Evolutionary conservation across 139 green algal genomes (phyloP), one percentile per base, ranked within the genome.

Genomic region (Tetratostichococcus sp.): DNA sequence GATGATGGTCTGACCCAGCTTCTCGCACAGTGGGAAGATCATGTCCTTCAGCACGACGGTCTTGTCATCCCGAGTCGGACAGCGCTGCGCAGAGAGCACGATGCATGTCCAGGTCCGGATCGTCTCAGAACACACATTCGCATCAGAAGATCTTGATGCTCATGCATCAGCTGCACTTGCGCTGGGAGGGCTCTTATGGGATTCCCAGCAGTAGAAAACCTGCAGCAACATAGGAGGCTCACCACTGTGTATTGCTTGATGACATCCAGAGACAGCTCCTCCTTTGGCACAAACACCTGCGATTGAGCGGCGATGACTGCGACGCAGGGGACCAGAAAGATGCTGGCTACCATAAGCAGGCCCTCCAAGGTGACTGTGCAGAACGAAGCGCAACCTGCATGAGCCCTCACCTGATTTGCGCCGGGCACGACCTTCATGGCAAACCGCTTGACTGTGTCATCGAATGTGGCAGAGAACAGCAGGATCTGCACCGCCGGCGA

Each of bases 1-100:
- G 75, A 99, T 98, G 82, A 99, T 99, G 33, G 94, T 98, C 83
- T 99, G 96, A 0, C 96, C 96, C 67, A 99, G 86, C 72, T 94
- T 95, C 78, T 99, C 94, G 76, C 91, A 96, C 80, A 95, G 90
- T 3, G 82, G 82, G 70, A 94, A 92, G 76, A 96, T 94, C 88
- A 93, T 94, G 68, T 99, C 88, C 72, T 90, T 89, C 39, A 99
- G 86, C 66, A 98, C 93, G 1, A 84, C 77, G 19, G 85, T 77
- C 88, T 98, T 99, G 79, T 89, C 90, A n/a, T 81, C 65, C 0
- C 62, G 74, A 32, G 79, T 87, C 0, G 88, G 89, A 73, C 91
- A 96, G 26, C 33, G n/a, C 89, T 92, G 85, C 70, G 58, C 30
- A 62, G 2, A 62, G 50, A 62, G 26, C 17, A 25, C 8, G 39